A percentile compares a stretch with the other conserved stretches of the same genome.
Evolutionary conservation across 2,329 filamentous ascomycete species (phyloP).

Genomic region (Orbilia brochopaga): DNA sequence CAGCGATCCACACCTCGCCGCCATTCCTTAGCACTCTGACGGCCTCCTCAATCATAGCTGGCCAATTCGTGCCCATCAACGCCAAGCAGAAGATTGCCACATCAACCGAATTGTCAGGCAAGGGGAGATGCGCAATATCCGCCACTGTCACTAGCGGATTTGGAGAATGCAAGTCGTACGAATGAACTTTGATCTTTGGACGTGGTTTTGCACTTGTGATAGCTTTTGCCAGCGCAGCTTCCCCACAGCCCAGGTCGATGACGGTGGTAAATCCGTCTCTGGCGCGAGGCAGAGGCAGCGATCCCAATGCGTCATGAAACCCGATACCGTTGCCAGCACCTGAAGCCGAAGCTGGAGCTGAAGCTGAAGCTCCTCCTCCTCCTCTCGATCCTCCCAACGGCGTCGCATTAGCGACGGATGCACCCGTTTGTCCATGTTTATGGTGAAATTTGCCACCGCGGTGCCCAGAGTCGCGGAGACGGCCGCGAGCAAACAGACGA

Average conservation of each 20-base stretch:
- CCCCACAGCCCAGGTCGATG: conserved; percentile 91
- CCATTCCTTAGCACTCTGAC: conserved; percentile 90
- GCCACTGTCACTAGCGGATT: conserved; percentile 77
- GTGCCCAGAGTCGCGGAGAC: conserved; percentile 58
- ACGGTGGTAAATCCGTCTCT: conserved; percentile 71
- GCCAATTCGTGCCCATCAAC: conserved; percentile 99
- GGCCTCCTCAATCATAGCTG: conserved; percentile 93
- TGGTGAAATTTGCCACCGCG: conserved; percentile 44
- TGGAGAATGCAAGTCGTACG: conserved; percentile 84
- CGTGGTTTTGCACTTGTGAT: conserved; percentile 61
- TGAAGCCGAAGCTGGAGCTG: too few species aligned
- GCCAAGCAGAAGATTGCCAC: conserved; percentile 94
- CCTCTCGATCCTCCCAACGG: conserved; percentile 51
- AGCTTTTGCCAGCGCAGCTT: conserved; percentile 77
- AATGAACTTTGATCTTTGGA: conserved; percentile 70
- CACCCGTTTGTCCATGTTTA: conserved; percentile 53
- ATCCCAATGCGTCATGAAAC: conserved; percentile 42
- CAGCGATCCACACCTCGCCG: conserved; percentile 94
- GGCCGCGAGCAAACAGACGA: conserved; percentile 72
- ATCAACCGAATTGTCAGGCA: conserved; percentile 76
- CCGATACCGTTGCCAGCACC: too few species aligned
- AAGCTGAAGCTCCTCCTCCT: too few species aligned
- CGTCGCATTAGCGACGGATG: conserved; percentile 57
- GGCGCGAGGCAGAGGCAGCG: conserved; percentile 50
- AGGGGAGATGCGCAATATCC: conserved; percentile 83